Conservation (phyloP, 2,329 filamentous ascomycete species). For the Fusarium odoratissimum region DNA sequence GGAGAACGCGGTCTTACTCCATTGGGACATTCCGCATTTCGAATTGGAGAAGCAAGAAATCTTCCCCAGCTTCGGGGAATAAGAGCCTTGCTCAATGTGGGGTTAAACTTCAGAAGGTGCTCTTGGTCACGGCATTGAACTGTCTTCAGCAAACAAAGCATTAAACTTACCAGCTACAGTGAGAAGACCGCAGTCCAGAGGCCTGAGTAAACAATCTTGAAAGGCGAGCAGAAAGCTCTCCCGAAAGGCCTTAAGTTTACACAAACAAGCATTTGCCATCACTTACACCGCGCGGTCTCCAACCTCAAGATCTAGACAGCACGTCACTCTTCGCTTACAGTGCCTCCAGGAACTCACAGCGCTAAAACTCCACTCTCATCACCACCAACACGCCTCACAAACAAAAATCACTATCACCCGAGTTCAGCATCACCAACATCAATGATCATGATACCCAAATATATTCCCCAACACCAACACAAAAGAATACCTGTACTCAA, state of each 20-base stretch:
- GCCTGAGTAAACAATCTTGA: no score
- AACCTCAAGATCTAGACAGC: not conserved
- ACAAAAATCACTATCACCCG: not conserved
- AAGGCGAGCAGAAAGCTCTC: not conserved
- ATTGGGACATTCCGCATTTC: slow-evolving; percentile 46
- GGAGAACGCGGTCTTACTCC: slow-evolving; percentile 43
- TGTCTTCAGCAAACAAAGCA: not conserved
- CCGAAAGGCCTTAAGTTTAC: not conserved
- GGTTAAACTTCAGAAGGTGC: not conserved
- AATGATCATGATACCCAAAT: slow-evolving; percentile 14
- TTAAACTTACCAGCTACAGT: rapidly evolving
- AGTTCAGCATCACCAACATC: not conserved
- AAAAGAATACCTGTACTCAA: slow-evolving; percentile 22
- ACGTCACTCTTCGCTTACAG: not conserved
- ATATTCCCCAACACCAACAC: slow-evolving; percentile 1
- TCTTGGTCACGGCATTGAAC: not conserved
- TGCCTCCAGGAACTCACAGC: not conserved
- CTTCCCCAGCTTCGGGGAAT: slow-evolving; percentile 15
- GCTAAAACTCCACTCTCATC: not conserved
- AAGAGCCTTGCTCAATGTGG: not conserved
- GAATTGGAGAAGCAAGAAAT: not conserved
- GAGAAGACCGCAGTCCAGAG: not conserved
- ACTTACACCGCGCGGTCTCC: not conserved
- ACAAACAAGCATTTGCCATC: not conserved
- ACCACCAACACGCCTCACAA: not conserved